Evolutionary conservation across 2,329 filamentous ascomycete species (phyloP), one percentile per base, ranked within the genome.

Genomic region (Clonostachys sp.): DNA sequence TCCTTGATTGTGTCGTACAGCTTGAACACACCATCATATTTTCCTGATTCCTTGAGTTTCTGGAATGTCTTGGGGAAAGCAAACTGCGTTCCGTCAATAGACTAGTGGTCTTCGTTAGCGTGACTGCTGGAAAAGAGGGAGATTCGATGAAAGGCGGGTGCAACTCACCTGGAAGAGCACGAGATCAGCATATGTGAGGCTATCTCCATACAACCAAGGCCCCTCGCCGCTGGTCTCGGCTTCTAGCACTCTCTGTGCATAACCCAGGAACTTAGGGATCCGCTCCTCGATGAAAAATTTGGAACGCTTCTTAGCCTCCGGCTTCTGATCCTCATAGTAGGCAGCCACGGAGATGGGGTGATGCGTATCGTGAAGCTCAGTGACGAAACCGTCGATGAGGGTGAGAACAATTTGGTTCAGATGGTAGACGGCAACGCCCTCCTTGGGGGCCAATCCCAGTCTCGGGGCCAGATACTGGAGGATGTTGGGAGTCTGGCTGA

Each of bases 271-370:
- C 67, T 89, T 91, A 16, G 87, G 87, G 34, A 91, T 70, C 2
- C 88, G 72, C 41, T 71, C 75, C 46, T 75, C 66, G 9, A 83
- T 68, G 49, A 83, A 89, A 47, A 83, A 74, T 40, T 68, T 68
- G 9, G 79, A 74, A 51, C 74, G 78, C 49, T 71, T 73, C 58
- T 82, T 66, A 14, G 82, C 73, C 61, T 89, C 87, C 1, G 73
- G 68, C 61, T 85, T 89, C 65, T 92, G 88, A 24, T 91, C 85
- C 58, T 90, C 86, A 57, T 91, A 92, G 61, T 84, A 86, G 5
- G 77, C 60, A 2, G 63, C 60, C 0, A 68, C 59, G 2, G 79
- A 74, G 45, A 89, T 69, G 1, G 88, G 88, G 58, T 92, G 88
- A 61, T 92, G 88, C 24, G 80, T 83, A 56, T 91, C 86, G 60